Evolutionary conservation across 768 basidiomycete species (phyloP).

Genomic region (Hortiboletus flavorubellus): DNA sequence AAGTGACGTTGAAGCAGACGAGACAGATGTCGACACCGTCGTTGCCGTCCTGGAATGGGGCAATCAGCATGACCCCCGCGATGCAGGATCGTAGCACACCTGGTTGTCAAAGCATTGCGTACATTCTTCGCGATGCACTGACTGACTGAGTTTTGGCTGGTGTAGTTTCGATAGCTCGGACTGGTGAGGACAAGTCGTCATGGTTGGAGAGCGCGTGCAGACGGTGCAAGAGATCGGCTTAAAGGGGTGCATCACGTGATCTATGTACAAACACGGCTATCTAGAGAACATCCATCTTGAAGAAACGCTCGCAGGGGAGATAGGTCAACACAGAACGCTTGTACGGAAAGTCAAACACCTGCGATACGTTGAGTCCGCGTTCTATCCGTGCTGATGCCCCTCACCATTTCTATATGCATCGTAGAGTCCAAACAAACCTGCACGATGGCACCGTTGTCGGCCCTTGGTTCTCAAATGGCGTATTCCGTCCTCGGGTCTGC

Average conservation of each 20-base stretch:
- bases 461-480: constrained; percentile 43
- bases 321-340: constrained; percentile 19
- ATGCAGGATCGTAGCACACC: constrained; percentile 38
- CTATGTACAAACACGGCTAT: no score
- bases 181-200: constrained; percentile 51
- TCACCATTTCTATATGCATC: constrained; percentile 24
- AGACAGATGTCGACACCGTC: constrained; percentile 88
- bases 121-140: constrained; percentile 89
- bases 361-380: background rate
- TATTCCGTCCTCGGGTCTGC: constrained; percentile 40
- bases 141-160: constrained; percentile 62
- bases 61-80: background rate
- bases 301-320: constrained; percentile 22
- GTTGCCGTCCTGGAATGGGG: constrained; percentile 53
- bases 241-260: constrained; percentile 8
- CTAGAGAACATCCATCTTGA: constrained; percentile 15
- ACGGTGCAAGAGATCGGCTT: background rate
- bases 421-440: constrained; percentile 16
- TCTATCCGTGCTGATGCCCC: background rate
- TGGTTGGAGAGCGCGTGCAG: constrained; percentile 1
- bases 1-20: constrained; percentile 92
- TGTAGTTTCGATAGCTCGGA: constrained; percentile 45
- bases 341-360: constrained; percentile 28
- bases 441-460: constrained; percentile 30
- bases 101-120: constrained; percentile 97